Base-by-base conservation (phyloP, 768 basidiomycete species). In the Lentinula aciculospora region DNA sequence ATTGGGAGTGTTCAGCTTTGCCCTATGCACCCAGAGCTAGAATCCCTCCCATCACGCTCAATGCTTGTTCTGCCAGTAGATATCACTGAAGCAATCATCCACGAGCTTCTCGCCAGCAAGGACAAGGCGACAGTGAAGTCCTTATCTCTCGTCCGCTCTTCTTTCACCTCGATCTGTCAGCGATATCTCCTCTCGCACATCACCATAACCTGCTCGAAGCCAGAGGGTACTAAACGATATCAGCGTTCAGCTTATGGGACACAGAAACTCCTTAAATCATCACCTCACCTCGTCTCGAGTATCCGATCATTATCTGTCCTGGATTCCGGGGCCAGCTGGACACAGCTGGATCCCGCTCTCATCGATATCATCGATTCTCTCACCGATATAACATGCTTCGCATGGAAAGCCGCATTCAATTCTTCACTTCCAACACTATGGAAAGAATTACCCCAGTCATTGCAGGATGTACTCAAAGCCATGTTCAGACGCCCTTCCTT, bases 111-210 rank as follows among this genome's bases (percentile, higher is more conserved):
- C 8, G 37, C 37, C 17, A 44, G 53, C 10, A 55, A 55, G 25
- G 53, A 55, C 53, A 55, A 39, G 40, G 39, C 37, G 1, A 44
- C 53, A 8, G 53, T 55, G n/a, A 55, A 44, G 25, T 55, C 40
- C 17, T 44, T 55, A 29, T 42, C 53, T 25, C 53, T 55, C 27
- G 53, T 55, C 37, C 27, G 31, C 25, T 55, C 53, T 10, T 55
- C 53, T 17, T 39, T 55, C n/a, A 44, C 40, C 0, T 1, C 27
- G 21, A 4, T 55, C 40, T 55, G 53, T 27, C 53, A 55, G 19
- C 53, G 53, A 25, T 27, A 44, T 39, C 53, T 55, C 23, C 53
- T 55, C 39, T 55, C 53, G 21, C 39, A 29, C 17, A 19, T 55
- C 17, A 55, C 39, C 40, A 55, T 55, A 12, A 10, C 53, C 13